These are phyloP conservation scores for Solanum arcanum DNA, from an alignment of 257 asterid species.

Conservation along the genomic window DNA sequence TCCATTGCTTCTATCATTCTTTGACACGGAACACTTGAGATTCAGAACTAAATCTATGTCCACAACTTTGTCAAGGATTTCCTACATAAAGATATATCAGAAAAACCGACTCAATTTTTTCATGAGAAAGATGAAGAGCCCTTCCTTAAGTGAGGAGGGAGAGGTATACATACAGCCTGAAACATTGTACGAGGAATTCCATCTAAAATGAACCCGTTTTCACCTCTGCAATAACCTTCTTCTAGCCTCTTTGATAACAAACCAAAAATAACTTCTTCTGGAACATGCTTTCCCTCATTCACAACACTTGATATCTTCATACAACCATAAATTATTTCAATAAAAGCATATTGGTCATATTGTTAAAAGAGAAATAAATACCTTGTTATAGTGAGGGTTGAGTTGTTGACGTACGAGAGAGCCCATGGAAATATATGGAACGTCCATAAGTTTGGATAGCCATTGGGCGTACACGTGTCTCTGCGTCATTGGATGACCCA, in stretches of 20 bases:
- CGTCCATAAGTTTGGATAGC: slow-evolving; percentile 65
- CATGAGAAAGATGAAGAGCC: not conserved
- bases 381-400: slow-evolving; percentile 66
- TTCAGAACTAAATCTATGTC: slow-evolving; percentile 82
- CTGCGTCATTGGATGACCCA: slow-evolving; percentile 72
- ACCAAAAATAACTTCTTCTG: slow-evolving; percentile 66
- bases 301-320: slow-evolving; percentile 59
- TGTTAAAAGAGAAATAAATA: not conserved
- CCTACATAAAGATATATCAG: slow-evolving; percentile 27
- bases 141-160: not conserved
- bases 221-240: slow-evolving; percentile 74
- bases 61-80: slow-evolving; percentile 65
- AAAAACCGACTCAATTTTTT: not conserved
- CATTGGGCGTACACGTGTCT: slow-evolving; percentile 75
- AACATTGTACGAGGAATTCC: slow-evolving; percentile 73
- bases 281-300: slow-evolving; percentile 66
- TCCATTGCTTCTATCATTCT: slow-evolving; percentile 20
- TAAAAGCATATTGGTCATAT: too few relatives aligned
- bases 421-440: slow-evolving; percentile 90
- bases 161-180: slow-evolving; percentile 60
- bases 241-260: slow-evolving; percentile 74
- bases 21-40: slow-evolving; percentile 41
- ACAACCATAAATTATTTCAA: not conserved
- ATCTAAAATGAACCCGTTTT: slow-evolving; percentile 84
- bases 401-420: slow-evolving; percentile 79